Evolutionary conservation across 179 eudicot genomes (phyloP).

Genomic region (Spergularia azorica): DNA sequence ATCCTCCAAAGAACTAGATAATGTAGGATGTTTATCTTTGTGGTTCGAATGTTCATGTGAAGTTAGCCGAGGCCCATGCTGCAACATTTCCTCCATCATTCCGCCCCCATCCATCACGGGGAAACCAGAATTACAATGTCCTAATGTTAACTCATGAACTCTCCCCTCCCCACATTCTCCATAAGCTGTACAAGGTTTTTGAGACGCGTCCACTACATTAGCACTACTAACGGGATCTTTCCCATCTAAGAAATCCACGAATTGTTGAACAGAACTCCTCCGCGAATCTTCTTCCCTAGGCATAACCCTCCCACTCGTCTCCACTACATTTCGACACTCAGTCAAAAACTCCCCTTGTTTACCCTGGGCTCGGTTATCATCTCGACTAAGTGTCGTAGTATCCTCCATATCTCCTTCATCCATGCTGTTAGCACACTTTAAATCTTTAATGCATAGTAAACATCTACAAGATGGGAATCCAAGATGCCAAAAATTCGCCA

Average conservation of each 20-base stretch:
- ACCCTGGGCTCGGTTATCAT: slow-evolving; percentile 37
- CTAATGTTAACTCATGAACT: slow-evolving; percentile 79
- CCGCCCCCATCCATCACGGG: slow-evolving; percentile 46
- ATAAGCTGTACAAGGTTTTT: slow-evolving; percentile 42
- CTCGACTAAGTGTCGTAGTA: slow-evolving; percentile 39
- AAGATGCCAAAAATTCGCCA: not conserved
- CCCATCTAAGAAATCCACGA: slow-evolving; percentile 53
- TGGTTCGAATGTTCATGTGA: slow-evolving; percentile 19
- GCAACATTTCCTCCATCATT: slow-evolving; percentile 37
- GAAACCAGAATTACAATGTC: slow-evolving; percentile 40
- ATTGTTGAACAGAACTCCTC: slow-evolving; percentile 40
- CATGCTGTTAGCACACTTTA: slow-evolving; percentile 34
- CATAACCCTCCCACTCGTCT: slow-evolving; percentile 44
- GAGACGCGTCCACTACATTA: slow-evolving; percentile 34
- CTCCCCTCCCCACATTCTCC: slow-evolving; percentile 48
- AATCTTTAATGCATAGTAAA: slow-evolving; percentile 25
- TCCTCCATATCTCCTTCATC: slow-evolving; percentile 63
- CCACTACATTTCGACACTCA: slow-evolving; percentile 41
- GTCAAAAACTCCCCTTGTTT: slow-evolving; percentile 46
- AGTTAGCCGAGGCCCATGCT: slow-evolving; percentile 40
- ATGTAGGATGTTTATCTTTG: slow-evolving; percentile 22
- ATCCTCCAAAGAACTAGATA: slow-evolving; percentile 21
- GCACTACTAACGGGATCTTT: slow-evolving; percentile 38
- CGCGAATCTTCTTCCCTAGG: slow-evolving; percentile 43
- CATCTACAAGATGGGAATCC: slow-evolving; percentile 25